Percentiles rank a stretch among this genome's conserved stretches.
Evolutionary conservation across 2,329 filamentous ascomycete species (phyloP).

Genomic region (Pseudocercospora pini-densiflorae): DNA sequence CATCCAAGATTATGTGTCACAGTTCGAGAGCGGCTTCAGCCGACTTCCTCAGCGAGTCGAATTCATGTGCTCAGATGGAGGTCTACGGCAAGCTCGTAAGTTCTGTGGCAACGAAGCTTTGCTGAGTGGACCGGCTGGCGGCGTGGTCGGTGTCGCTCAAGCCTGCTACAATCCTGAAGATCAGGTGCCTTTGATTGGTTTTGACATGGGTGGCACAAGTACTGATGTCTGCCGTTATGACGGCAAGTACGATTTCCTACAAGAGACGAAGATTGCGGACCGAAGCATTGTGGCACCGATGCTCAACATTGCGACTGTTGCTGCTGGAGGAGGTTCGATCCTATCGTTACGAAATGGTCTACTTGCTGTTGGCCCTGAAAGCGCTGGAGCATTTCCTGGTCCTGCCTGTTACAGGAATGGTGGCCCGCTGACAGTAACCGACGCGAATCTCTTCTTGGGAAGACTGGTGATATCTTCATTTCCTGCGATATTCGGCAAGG

Average conservation of each 20-base stretch:
- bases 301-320: slow-evolving; percentile 43
- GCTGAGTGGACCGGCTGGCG: slow-evolving; percentile 42
- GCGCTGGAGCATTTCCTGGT: slow-evolving; percentile 37
- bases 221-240: slow-evolving; percentile 43
- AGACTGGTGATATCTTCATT: slow-evolving; percentile 39
- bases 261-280: slow-evolving; percentile 41
- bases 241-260: slow-evolving; percentile 38
- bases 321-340: slow-evolving; percentile 55
- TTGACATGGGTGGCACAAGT: slow-evolving; percentile 37
- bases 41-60: slow-evolving; percentile 38
- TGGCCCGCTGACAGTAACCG: slow-evolving; percentile 42
- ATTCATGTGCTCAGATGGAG: slow-evolving; percentile 44
- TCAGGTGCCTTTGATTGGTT: slow-evolving; percentile 36
- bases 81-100: slow-evolving; percentile 32
- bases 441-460: slow-evolving; percentile 43
- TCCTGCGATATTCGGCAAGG: slow-evolving; percentile 41
- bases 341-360: slow-evolving; percentile 32
- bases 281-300: slow-evolving; percentile 38
- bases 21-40: slow-evolving; percentile 35
- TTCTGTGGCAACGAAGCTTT: slow-evolving; percentile 41
- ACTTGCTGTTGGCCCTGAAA: slow-evolving; percentile 28
- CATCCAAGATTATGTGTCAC: slow-evolving; percentile 70
- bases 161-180: slow-evolving; percentile 38
- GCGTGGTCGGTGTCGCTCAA: slow-evolving; percentile 41
- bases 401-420: slow-evolving; percentile 43